Base-by-base conservation (phyloP, 2,329 filamentous ascomycete genomes). In the Teratosphaeria destructans region DNA sequence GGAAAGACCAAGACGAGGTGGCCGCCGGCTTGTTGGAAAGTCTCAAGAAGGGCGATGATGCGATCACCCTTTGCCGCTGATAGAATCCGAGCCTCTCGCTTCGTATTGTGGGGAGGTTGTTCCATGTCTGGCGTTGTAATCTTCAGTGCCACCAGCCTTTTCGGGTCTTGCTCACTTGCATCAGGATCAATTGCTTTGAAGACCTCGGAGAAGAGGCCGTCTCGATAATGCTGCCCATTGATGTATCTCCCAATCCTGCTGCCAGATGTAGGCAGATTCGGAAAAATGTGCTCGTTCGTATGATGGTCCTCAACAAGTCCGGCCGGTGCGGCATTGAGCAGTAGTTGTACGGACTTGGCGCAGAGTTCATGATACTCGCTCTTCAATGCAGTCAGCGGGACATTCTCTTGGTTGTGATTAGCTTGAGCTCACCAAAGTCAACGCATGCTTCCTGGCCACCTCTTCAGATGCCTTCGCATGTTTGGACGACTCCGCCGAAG, bases 1-100 rank as follows among this genome's bases (percentile, higher is more conserved):
- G 94, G 94, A 63, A 96, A 95, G 1, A 87, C 87, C 6, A 97
- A 79, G 26, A 95, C 85, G 57, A 95, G 84, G 53, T 82, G 82
- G 60, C 87, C 85, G 54, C 85, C 84, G 61, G 92, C 83, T 61
- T 86, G 80, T 11, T 75, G 75, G 66, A 95, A 92, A 0, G 85
- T 85, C 49, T 90, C 85, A 5, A 91, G 73, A 3, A 99, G 79
- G 0, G 83, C 78, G 59, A 97, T 79, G 56, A 88, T 77, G 56
- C 78, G 82, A 59, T 80, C 77, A 52, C 79, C 80, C 29, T 78
- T 78, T 16, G 89, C 78, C 11, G 78, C 74, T 32, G 78, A 73
- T 2, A 99, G 79, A 54, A 97, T 86, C 64, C 86, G 85, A 57
- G 86, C 85, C 76, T 99, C 94, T 52, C 89, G 85, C 54, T 81